Percentiles rank a stretch among this genome's conserved stretches.
phyloP scores from a whole-genome alignment of 176 grass and related monocot species.

The Bothriochloa decipiens region DNA sequence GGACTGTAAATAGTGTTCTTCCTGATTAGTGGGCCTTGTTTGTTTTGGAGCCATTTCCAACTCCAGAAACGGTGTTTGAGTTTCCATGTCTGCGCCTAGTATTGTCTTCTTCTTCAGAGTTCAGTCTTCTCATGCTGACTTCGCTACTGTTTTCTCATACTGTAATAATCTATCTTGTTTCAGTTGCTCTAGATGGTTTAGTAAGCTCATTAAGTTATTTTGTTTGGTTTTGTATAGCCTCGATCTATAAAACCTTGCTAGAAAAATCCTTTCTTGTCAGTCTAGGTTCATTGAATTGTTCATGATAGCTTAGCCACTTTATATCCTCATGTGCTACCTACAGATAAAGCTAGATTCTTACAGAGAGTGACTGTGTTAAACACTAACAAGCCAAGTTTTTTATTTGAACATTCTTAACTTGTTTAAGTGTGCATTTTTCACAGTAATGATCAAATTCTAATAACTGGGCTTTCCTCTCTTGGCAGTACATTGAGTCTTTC shows the following conservation, averaged over 20 bases:
- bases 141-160: neutral
- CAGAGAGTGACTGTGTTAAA: neutral
- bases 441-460: conserved; percentile 24
- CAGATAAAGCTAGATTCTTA: neutral
- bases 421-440: neutral
- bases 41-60: conserved; percentile 2
- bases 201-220: neutral
- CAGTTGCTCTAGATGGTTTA: conserved; percentile 3
- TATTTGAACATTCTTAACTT: neutral
- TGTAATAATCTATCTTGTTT: conserved; percentile 4
- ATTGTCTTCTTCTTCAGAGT: neutral
- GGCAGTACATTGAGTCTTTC: conserved; percentile 30
- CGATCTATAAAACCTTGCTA: neutral
- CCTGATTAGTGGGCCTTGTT: conserved; percentile 5
- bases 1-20: neutral
- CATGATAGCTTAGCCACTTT: neutral
- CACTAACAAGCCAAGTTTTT: neutral
- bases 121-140: neutral
- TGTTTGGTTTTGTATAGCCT: neutral
- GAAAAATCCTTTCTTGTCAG: conserved; percentile 23
- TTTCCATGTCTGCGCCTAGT: no score
- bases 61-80: no score
- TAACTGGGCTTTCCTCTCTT: neutral
- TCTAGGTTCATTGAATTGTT: conserved; percentile 17
- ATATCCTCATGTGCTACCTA: neutral